Conservation (phyloP, 164 flowering plant species). For the Liriodendron chinense region DNA sequence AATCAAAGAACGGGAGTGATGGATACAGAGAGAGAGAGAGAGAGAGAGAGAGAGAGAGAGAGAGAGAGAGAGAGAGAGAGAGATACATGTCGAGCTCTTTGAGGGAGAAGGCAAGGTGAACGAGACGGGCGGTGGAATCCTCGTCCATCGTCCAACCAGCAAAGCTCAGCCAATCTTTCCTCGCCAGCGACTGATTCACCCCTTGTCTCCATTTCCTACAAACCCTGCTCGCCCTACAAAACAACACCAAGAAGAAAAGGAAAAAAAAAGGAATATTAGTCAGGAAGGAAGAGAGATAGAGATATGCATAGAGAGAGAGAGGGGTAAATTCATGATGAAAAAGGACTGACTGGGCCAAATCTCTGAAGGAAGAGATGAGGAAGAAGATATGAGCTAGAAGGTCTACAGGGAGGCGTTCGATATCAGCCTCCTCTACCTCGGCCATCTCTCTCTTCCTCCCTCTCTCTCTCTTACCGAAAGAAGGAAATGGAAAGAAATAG, state of each 20-base stretch:
- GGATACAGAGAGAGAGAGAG: too few relatives aligned
- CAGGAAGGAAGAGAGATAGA: neutral
- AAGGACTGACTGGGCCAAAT: slow-evolving; percentile 57
- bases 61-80: too few relatives aligned
- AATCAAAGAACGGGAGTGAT: too few relatives aligned
- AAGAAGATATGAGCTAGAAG: slow-evolving; percentile 58
- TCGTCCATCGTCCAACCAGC: slow-evolving; percentile 91
- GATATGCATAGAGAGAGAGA: neutral
- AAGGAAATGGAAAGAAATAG: neutral
- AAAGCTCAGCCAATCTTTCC: slow-evolving; percentile 68
- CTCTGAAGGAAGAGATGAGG: slow-evolving; percentile 53
- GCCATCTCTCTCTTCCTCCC: neutral
- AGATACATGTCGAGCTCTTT: slow-evolving; percentile 90
- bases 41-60: too few relatives aligned
- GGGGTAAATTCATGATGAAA: neutral
- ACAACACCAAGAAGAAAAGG: neutral
- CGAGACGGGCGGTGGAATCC: slow-evolving; percentile 73
- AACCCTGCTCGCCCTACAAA: slow-evolving; percentile 36
- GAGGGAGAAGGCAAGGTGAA: slow-evolving; percentile 62
- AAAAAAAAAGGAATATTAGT: neutral
- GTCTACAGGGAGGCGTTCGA: slow-evolving; percentile 67
- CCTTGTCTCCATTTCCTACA: slow-evolving; percentile 88
- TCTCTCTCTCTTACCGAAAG: neutral
- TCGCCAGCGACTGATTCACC: slow-evolving; percentile 67
- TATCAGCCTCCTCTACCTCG: slow-evolving; percentile 35